Conservation (phyloP, 805 yeast species). For the Cyberlindnera samutprakarnensis region DNA sequence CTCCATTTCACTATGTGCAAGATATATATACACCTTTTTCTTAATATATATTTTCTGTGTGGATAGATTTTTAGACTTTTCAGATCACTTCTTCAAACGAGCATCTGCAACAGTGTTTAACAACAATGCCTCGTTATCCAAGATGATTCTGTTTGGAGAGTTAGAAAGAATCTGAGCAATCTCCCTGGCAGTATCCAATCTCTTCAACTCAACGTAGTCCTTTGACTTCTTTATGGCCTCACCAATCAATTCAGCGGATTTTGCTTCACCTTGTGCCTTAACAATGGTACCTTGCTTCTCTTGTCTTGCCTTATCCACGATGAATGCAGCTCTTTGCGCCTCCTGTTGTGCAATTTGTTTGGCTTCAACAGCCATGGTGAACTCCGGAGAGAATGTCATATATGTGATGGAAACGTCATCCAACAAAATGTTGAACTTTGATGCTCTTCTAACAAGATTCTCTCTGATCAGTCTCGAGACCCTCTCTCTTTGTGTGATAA, state of each 20-base stretch:
- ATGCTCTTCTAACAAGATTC: slow-evolving; percentile 83
- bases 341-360: slow-evolving; percentile 99
- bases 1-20: slow-evolving; percentile 4
- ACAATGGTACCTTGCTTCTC: slow-evolving; percentile 97
- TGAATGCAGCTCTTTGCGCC: slow-evolving; percentile 96
- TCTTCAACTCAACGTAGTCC: slow-evolving; percentile 94
- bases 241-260: slow-evolving; percentile 96
- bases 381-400: slow-evolving; percentile 97
- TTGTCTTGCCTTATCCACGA: slow-evolving; percentile 95
- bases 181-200: slow-evolving; percentile 95
- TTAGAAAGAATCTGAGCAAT: slow-evolving; percentile 78
- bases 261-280: slow-evolving; percentile 97
- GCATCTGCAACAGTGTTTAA: slow-evolving; percentile 82
- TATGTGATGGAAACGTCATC: slow-evolving; percentile 96
- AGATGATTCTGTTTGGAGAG: slow-evolving; percentile 86
- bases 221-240: slow-evolving; percentile 95
- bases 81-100: slow-evolving; percentile 33
- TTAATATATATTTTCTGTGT: too few species aligned
- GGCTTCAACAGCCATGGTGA: slow-evolving; percentile 95
- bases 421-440: slow-evolving; percentile 74
- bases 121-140: slow-evolving; percentile 88
- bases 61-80: not conserved
- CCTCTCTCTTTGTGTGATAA: slow-evolving; percentile 97
- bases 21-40: too few species aligned
- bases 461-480: slow-evolving; percentile 90